Percentiles rank a stretch among this genome's conserved stretches.
phyloP scores from a whole-genome alignment of 2,329 filamentous ascomycete species.

The Apiospora koreana region DNA sequence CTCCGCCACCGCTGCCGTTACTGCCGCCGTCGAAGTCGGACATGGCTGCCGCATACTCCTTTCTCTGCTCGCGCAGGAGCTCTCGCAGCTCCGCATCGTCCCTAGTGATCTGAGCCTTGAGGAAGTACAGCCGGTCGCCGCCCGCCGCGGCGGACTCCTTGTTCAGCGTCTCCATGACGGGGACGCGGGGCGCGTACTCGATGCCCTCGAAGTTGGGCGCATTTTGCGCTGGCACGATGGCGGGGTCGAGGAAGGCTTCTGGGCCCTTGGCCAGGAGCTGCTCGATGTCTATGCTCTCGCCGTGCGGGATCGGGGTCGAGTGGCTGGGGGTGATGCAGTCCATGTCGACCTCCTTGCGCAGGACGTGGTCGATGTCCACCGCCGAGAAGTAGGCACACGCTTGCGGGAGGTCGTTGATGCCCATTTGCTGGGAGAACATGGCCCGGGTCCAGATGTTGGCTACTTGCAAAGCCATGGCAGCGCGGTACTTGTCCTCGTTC shows the following conservation, averaged over 20 bases:
- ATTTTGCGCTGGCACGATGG: constrained; percentile 52
- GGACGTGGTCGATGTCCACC: constrained; percentile 89
- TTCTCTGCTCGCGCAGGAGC: constrained; percentile 61
- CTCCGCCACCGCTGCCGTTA: background rate
- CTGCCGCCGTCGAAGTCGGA: background rate
- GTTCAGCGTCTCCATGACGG: constrained; percentile 77
- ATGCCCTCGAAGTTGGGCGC: constrained; percentile 64
- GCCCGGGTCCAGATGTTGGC: constrained; percentile 95
- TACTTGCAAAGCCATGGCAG: constrained; percentile 90
- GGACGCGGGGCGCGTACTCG: constrained; percentile 67
- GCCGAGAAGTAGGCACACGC: constrained; percentile 95
- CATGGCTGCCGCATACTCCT: background rate
- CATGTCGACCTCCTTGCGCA: constrained; percentile 99
- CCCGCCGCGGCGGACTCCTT: constrained; percentile 46
- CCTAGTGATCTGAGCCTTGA: constrained; percentile 81
- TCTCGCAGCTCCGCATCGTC: constrained; percentile 73
- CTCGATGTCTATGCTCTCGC: constrained; percentile 83
- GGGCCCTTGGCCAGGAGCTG: constrained; percentile 74
- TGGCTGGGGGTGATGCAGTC: constrained; percentile 93
- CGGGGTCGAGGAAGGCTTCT: constrained; percentile 68
- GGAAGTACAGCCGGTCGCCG: constrained; percentile 52
- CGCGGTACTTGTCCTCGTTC: constrained; percentile 81
- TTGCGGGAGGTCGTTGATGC: constrained; percentile 92
- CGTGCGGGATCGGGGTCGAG: constrained; percentile 72
- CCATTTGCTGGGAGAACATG: constrained; percentile 97